A percentile compares a stretch with the other conserved stretches of the same genome.
Conservation (phyloP, 1,139 yeast species). For the Diutina rugosa region DNA sequence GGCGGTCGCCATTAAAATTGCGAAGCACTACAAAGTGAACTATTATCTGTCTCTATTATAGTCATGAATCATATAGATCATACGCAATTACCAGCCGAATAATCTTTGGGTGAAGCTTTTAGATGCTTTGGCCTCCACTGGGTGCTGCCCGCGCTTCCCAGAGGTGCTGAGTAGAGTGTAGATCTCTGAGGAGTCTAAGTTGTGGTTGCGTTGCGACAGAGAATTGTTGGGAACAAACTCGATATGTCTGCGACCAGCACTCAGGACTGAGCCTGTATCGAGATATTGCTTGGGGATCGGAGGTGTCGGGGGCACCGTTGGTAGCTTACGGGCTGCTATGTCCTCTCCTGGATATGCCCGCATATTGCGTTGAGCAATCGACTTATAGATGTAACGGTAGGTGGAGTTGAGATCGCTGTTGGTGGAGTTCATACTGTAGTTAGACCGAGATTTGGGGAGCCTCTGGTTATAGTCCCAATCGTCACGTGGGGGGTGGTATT, state of each 20-base stretch:
- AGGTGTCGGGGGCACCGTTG: background rate
- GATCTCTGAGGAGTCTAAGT: background rate
- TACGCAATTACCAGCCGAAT: background rate
- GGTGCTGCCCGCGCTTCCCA: background rate
- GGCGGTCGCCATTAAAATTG: background rate
- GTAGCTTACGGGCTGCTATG: background rate
- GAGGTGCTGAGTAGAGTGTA: background rate
- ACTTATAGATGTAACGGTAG: conserved; percentile 22
- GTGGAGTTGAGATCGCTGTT: conserved; percentile 7
- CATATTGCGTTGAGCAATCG: conserved; percentile 23
- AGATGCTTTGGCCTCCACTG: background rate
- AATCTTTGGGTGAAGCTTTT: background rate
- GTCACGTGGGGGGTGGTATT: conserved; percentile 24
- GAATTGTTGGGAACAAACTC: background rate
- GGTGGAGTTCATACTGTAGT: conserved; percentile 13
- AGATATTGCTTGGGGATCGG: background rate
- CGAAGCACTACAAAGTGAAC: background rate
- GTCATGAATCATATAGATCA: conserved; percentile 1
- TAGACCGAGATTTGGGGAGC: conserved; percentile 14
- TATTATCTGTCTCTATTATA: background rate
- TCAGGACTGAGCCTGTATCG: background rate
- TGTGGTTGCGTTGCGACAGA: background rate
- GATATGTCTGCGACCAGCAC: background rate
- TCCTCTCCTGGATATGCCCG: background rate
- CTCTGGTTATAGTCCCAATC: conserved; percentile 27